A percentile compares a stretch with the other conserved stretches of the same genome.
Conservation (phyloP, 1,284 basidiomycete genomes). For the Apiotrichum brassicae region DNA sequence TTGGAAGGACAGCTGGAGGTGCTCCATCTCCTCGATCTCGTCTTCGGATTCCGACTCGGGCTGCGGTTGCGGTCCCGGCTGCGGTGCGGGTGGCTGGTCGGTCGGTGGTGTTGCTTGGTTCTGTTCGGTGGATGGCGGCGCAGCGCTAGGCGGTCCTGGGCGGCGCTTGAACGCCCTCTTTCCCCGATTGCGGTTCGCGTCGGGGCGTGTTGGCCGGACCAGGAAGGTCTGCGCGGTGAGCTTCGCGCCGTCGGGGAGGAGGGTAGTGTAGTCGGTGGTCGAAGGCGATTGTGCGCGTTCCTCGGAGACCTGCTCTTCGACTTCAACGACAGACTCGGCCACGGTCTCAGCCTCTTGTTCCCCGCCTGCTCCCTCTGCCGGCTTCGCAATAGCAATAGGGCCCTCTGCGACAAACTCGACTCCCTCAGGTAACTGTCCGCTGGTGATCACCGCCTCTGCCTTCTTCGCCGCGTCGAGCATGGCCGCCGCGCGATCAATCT, state of each 20-base stretch:
- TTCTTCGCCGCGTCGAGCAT: constrained; percentile 45
- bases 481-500: constrained; percentile 62
- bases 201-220: constrained; percentile 42
- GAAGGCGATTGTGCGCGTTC: constrained; percentile 11
- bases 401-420: background rate
- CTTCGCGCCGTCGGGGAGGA: constrained; percentile 22
- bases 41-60: constrained; percentile 42
- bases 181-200: constrained; percentile 41
- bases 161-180: constrained; percentile 34
- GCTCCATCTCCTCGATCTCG: constrained; percentile 66
- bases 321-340: constrained; percentile 4
- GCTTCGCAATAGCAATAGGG: background rate
- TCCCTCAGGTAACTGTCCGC: constrained; percentile 18
- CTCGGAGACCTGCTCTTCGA: background rate
- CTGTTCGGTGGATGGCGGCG: background rate
- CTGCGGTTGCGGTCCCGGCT: constrained; percentile 52
- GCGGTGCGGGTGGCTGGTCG: background rate
- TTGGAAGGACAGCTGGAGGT: constrained; percentile 82
- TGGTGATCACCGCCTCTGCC: constrained; percentile 43
- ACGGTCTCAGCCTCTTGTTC: constrained; percentile 1
- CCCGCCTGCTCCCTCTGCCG: background rate
- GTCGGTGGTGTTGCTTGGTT: background rate
- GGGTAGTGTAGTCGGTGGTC: background rate
- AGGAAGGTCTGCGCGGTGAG: constrained; percentile 46
- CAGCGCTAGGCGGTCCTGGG: constrained; percentile 14